A percentile compares a stretch with the other conserved stretches of the same genome.
Conservation (phyloP, 106 monocot species). For the Allium cepa region DNA sequence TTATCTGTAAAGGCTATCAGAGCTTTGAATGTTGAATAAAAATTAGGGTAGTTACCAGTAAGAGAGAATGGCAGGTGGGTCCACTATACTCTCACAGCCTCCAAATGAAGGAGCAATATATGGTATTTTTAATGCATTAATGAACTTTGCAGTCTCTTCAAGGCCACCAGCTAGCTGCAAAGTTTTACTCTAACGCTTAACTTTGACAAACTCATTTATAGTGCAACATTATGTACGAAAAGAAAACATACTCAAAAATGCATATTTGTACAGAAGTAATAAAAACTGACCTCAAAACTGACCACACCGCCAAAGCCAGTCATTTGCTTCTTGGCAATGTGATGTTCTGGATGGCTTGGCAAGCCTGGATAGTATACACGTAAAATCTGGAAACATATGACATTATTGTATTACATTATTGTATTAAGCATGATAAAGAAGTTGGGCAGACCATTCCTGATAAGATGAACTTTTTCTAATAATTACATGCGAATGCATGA, state of each 20-base stretch:
- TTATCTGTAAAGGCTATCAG: background rate
- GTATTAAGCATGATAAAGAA: too few species aligned
- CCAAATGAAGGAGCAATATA: slow-evolving; percentile 77
- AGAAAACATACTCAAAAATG: too few species aligned
- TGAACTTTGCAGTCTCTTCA: slow-evolving; percentile 35
- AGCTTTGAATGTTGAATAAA: background rate
- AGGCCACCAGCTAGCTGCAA: slow-evolving; percentile 61
- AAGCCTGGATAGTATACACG: slow-evolving; percentile 83
- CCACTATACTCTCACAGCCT: slow-evolving; percentile 75
- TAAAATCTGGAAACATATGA: slow-evolving; percentile 44
- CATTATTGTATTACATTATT: too few species aligned
- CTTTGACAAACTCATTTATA: too few species aligned
- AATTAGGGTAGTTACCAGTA: slow-evolving; percentile 39
- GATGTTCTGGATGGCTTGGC: slow-evolving; percentile 71
- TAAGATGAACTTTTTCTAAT: too few species aligned
- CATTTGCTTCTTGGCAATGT: slow-evolving; percentile 73
- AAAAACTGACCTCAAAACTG: slow-evolving; percentile 58
- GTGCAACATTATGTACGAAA: too few species aligned
- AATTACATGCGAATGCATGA: too few species aligned
- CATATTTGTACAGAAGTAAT: too few species aligned
- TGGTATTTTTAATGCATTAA: slow-evolving; percentile 76
- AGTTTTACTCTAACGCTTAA: background rate
- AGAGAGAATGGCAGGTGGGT: slow-evolving; percentile 83
- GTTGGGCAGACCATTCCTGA: too few species aligned
- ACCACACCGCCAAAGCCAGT: slow-evolving; percentile 79